Percentiles rank a stretch among this genome's conserved stretches.
These are phyloP conservation scores for Alternaria conjuncta DNA, from an alignment of 2,329 filamentous ascomycete genomes.

Conservation along the genomic window DNA sequence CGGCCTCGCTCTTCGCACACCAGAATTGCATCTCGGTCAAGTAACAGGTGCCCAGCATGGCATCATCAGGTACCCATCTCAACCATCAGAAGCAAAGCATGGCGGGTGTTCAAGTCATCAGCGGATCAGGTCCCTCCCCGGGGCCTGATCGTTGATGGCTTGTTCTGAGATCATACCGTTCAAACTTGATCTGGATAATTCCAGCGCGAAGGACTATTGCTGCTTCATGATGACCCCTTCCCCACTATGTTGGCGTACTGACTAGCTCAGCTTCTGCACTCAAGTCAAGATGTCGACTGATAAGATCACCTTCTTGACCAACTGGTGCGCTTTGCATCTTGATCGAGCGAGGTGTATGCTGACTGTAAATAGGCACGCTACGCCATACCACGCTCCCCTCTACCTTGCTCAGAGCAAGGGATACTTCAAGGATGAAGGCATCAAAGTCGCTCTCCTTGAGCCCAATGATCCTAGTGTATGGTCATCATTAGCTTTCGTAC, in stretches of 20 bases:
- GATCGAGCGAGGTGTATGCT: constrained; percentile 9
- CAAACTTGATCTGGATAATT: constrained; percentile 88
- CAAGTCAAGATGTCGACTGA: constrained; percentile 73
- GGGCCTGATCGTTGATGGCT: not conserved
- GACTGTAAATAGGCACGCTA: constrained; percentile 70
- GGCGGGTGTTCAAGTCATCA: constrained; percentile 25
- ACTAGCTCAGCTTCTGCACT: constrained; percentile 53
- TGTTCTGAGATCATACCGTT: constrained; percentile 61
- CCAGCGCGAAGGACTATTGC: constrained; percentile 83
- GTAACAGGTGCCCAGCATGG: constrained; percentile 10
- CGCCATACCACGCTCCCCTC: constrained; percentile 78
- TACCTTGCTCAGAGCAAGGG: constrained; percentile 79
- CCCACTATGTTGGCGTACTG: constrained; percentile 33
- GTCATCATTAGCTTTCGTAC: not conserved
- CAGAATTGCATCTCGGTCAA: constrained; percentile 13
- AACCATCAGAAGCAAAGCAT: constrained; percentile 29
- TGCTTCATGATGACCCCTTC: constrained; percentile 61
- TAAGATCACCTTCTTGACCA: constrained; percentile 84
- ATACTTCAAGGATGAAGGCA: constrained; percentile 75
- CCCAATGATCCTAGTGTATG: constrained; percentile 76
- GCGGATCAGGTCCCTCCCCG: not conserved
- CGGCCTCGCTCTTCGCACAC: constrained; percentile 3
- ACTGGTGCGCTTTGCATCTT: constrained; percentile 65
- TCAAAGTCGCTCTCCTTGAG: constrained; percentile 78
- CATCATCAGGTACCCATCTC: constrained; percentile 28